Evolutionary conservation across 306 rosid species (phyloP).

Genomic region (Benincasa hispida): DNA sequence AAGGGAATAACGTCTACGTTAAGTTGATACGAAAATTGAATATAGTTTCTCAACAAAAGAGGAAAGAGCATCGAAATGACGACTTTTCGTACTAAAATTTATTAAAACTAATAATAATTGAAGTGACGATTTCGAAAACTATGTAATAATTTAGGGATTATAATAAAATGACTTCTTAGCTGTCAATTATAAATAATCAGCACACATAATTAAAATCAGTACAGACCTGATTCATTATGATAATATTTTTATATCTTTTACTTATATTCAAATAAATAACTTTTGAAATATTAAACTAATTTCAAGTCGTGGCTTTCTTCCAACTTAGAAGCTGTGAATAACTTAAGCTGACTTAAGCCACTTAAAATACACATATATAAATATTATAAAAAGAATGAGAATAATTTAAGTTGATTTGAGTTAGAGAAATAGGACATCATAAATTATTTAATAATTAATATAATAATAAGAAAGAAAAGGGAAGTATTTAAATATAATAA

Average conservation of each 20-base stretch:
- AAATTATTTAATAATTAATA: neutral
- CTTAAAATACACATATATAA: neutral
- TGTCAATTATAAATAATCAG: neutral
- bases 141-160: neutral
- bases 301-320: neutral
- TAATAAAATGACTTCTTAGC: neutral
- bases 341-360: neutral
- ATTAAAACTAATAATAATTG: neutral
- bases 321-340: neutral
- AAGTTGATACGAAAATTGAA: no score
- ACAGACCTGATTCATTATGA: neutral
- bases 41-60: no score
- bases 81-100: no score
- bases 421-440: neutral
- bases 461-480: neutral
- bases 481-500: neutral
- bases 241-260: neutral
- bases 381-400: neutral
- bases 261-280: neutral
- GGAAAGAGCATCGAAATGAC: no score
- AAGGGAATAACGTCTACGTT: neutral
- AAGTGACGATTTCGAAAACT: neutral
- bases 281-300: neutral
- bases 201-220: neutral
- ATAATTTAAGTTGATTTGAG: neutral